phyloP scores from a whole-genome alignment of 1,284 basidiomycete genomes.

The Uromyces viciae-fabae region DNA sequence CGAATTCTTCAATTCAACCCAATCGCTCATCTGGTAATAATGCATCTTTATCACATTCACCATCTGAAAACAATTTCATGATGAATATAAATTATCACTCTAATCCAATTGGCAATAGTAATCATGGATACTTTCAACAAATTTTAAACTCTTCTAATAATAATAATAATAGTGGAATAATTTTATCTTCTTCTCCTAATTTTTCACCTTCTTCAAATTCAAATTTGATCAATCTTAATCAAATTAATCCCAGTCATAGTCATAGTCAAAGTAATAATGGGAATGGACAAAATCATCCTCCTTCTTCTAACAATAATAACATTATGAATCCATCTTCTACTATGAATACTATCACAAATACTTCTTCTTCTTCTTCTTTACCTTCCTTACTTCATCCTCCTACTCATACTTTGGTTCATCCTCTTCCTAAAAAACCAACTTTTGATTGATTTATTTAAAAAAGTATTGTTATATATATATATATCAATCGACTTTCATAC shows the following conservation, averaged over 20 bases:
- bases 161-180: too few species aligned
- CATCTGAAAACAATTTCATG: too few species aligned
- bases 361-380: not conserved
- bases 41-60: not conserved
- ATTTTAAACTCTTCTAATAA: too few species aligned
- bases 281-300: not conserved
- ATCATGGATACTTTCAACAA: too few species aligned
- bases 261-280: not conserved
- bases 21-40: not conserved
- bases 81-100: too few species aligned
- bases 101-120: too few species aligned
- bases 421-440: constrained; percentile 38
- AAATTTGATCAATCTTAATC: not conserved
- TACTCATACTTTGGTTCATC: constrained; percentile 19
- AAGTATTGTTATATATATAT: too few species aligned
- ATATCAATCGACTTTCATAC: not conserved
- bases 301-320: too few species aligned
- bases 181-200: not conserved
- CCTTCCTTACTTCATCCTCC: constrained; percentile 6
- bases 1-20: not conserved
- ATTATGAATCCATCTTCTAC: too few species aligned
- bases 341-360: not conserved
- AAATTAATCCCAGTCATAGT: not conserved
- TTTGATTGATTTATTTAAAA: constrained; percentile 22
- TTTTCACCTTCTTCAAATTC: not conserved